phyloP scores from a whole-genome alignment of 441 rosid species.

The Populus hybrid region DNA sequence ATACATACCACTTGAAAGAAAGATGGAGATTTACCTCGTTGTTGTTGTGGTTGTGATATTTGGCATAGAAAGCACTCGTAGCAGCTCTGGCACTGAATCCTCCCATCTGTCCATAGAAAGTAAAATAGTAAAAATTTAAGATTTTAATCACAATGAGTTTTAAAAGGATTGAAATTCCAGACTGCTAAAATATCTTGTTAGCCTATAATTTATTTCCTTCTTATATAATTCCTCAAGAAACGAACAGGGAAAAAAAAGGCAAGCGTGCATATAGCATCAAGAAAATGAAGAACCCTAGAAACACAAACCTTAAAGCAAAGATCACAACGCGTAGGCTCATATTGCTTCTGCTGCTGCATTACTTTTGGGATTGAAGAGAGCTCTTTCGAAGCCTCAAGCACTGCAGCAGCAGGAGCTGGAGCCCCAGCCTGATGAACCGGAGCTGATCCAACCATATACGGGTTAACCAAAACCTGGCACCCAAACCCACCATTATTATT shows the following conservation, averaged over 20 bases:
- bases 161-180: not conserved
- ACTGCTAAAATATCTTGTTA: not conserved
- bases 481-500: constrained; percentile 16
- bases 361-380: constrained; percentile 88
- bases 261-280: not conserved
- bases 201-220: not conserved
- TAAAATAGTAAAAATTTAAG: not conserved
- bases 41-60: not conserved
- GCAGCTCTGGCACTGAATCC: constrained; percentile 28
- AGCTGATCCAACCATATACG: constrained; percentile 8
- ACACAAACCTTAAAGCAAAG: constrained; percentile 56
- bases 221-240: constrained; percentile 1
- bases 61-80: constrained; percentile 21
- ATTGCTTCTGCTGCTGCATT: constrained; percentile 22
- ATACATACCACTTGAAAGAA: not conserved
- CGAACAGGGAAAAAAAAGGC: not conserved
- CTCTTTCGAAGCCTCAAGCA: constrained; percentile 58
- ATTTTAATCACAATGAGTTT: not conserved
- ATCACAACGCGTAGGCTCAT: constrained; percentile 29
- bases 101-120: constrained; percentile 15
- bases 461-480: constrained; percentile 31
- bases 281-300: not conserved
- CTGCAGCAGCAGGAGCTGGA: constrained; percentile 15
- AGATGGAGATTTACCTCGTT: constrained; percentile 20
- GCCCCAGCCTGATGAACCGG: constrained; percentile 8